phyloP scores from a whole-genome alignment of 768 basidiomycete species.

The Podaxis mareebaensis region DNA sequence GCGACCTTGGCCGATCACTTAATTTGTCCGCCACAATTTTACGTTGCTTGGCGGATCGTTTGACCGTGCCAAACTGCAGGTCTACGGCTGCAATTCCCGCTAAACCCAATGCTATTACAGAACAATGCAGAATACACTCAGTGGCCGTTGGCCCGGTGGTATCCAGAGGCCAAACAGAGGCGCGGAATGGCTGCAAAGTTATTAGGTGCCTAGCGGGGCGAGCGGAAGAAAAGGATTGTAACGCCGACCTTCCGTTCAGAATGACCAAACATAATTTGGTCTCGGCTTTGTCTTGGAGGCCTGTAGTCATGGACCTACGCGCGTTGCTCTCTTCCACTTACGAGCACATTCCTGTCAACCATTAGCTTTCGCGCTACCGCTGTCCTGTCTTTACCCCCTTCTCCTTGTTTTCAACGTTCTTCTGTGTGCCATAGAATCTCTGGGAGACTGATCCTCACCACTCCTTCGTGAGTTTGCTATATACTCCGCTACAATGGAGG shows the following conservation, averaged over 20 bases:
- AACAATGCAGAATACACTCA: too few species aligned
- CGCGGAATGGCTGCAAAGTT: too few species aligned
- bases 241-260: not conserved
- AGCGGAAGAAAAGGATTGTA: not conserved
- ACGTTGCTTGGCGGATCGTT: not conserved
- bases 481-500: constrained; percentile 8
- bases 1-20: not conserved
- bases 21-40: not conserved
- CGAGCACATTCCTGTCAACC: not conserved
- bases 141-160: too few species aligned
- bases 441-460: not conserved
- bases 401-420: not conserved
- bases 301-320: not conserved
- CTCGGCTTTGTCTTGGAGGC: not conserved
- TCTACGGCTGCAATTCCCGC: not conserved
- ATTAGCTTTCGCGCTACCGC: not conserved
- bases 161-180: too few species aligned
- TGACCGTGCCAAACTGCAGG: not conserved
- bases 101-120: too few species aligned
- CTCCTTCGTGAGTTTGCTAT: not conserved
- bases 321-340: not conserved
- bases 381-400: not conserved
- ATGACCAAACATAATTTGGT: not conserved
- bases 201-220: too few species aligned
- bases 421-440: not conserved